Evolutionary conservation across 768 basidiomycete species (phyloP), one percentile per base, ranked within the genome.

Genomic region (Rhodotorula toruloides): DNA sequence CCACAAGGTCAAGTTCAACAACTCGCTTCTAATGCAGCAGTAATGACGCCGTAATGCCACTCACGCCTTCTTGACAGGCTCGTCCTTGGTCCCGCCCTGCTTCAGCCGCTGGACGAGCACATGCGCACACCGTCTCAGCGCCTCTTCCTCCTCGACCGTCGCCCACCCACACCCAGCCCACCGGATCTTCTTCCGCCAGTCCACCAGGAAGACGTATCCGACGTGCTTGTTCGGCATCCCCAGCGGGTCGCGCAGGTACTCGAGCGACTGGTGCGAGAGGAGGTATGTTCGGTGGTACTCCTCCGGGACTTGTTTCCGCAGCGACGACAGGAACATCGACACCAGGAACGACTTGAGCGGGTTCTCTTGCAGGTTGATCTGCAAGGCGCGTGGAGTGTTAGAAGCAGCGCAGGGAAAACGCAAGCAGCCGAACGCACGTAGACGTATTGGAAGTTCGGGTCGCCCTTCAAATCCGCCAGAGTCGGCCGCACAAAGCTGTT

Each of bases 121-220:
- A 27, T 76, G 76, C 44, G 76, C 74, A 29, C 76, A 77, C 46
- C 79, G 84, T 76, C 86, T 81, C 59, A 96, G 78, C 19, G 85
- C 82, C 61, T 83, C 79, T 5, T 83, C 80, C 77, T 97, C 93
- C 65, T 89, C 85, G 6, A 77, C 74, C 65, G 83, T 87, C 1
- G 92, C 89, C 72, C 90, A 88, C 12, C 87, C 91, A 71, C 91
- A 89, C 16, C 85, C 94, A 2, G 88, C 93, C 94, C 94, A 98
- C 27, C 94, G 83, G 53, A 98, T 83, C 77, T 85, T 89, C 66
- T 86, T 76, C 65, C 89, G 84, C 77, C 86, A 84, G 75, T 98
- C 94, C 34, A 97, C 84, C 19, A 98, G 81, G 74, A 88, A 98
- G 21, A 93, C 86, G 75, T 94, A 96, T 27, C 93, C 94, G 37